Evolutionary conservation across 352 stramenopile species (phyloP).

Genomic region (Globisporangium spiculum): DNA sequence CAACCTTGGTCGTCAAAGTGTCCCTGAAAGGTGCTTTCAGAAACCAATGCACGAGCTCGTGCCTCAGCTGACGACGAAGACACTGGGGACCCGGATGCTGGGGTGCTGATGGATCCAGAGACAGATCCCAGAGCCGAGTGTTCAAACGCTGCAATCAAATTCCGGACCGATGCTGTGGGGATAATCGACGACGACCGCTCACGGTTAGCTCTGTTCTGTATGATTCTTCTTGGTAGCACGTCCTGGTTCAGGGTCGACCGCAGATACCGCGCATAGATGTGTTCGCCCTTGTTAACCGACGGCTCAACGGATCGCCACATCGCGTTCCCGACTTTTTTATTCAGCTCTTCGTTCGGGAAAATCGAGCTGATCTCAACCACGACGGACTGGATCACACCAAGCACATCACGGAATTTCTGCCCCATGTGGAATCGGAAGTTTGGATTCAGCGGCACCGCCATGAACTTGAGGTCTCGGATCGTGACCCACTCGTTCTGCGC

Average conservation of each 20-base stretch:
- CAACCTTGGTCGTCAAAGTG: slow-evolving; percentile 17
- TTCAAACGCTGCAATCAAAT: slow-evolving; percentile 26
- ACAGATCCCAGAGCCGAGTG: slow-evolving; percentile 21
- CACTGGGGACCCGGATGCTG: not conserved
- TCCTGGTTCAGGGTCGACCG: slow-evolving; percentile 62
- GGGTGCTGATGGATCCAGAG: slow-evolving; percentile 2
- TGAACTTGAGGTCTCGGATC: slow-evolving; percentile 50
- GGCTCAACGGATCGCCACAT: slow-evolving; percentile 56
- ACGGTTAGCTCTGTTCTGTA: not conserved
- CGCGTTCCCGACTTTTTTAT: slow-evolving; percentile 48
- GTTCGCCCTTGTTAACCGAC: slow-evolving; percentile 53
- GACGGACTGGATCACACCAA: slow-evolving; percentile 59
- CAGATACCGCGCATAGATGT: slow-evolving; percentile 75
- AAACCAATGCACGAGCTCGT: not conserved
- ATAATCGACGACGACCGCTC: slow-evolving; percentile 19
- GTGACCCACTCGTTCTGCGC: slow-evolving; percentile 47
- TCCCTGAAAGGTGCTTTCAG: not conserved
- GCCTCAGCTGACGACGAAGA: not conserved
- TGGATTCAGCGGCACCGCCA: slow-evolving; percentile 46
- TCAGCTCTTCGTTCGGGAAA: slow-evolving; percentile 62
- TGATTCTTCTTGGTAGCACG: slow-evolving; percentile 4
- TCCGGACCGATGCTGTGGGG: slow-evolving; percentile 20
- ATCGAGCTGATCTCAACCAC: slow-evolving; percentile 74
- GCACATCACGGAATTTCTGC: slow-evolving; percentile 50
- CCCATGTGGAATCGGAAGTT: slow-evolving; percentile 70